Evolutionary conservation across 1,139 yeast species (phyloP).

Genomic region (Waltiozyma solani): DNA sequence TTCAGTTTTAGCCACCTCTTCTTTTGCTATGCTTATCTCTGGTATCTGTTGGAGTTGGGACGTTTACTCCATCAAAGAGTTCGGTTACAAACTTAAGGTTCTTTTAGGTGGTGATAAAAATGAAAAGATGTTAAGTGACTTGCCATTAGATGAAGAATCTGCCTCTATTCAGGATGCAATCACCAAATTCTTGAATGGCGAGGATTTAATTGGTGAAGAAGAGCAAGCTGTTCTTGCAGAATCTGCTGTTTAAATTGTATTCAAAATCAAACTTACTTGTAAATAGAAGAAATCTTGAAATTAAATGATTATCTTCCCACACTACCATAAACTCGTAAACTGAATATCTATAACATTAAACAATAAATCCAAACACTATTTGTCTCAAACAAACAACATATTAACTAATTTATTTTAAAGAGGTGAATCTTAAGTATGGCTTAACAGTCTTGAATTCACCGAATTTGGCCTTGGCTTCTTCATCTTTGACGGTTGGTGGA

Average conservation of each 20-base stretch:
- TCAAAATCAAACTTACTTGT: neutral
- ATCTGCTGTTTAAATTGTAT: neutral
- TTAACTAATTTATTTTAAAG: neutral
- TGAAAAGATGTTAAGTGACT: slow-evolving; percentile 35
- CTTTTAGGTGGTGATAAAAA: slow-evolving; percentile 61
- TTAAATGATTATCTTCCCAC: neutral
- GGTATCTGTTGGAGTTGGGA: slow-evolving; percentile 79
- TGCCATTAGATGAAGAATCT: slow-evolving; percentile 65
- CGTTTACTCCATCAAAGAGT: slow-evolving; percentile 57
- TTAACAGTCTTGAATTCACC: slow-evolving; percentile 74
- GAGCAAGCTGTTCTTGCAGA: slow-evolving; percentile 1
- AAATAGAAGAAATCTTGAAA: neutral
- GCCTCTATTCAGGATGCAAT: slow-evolving; percentile 22
- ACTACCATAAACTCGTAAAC: too few species aligned
- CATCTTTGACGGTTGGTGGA: slow-evolving; percentile 75
- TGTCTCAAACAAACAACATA: too few species aligned
- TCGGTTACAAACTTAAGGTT: slow-evolving; percentile 58
- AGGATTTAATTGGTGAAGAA: slow-evolving; percentile 12
- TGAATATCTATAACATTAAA: too few species aligned
- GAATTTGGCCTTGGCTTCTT: slow-evolving; percentile 71
- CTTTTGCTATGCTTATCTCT: slow-evolving; percentile 61
- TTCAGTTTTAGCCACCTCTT: slow-evolving; percentile 60
- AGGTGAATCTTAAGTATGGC: slow-evolving; percentile 72
- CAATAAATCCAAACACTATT: too few species aligned
- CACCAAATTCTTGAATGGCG: slow-evolving; percentile 17